phyloP scores from a whole-genome alignment of 2,329 filamentous ascomycete species.

The Trichoderma pleuroti region DNA sequence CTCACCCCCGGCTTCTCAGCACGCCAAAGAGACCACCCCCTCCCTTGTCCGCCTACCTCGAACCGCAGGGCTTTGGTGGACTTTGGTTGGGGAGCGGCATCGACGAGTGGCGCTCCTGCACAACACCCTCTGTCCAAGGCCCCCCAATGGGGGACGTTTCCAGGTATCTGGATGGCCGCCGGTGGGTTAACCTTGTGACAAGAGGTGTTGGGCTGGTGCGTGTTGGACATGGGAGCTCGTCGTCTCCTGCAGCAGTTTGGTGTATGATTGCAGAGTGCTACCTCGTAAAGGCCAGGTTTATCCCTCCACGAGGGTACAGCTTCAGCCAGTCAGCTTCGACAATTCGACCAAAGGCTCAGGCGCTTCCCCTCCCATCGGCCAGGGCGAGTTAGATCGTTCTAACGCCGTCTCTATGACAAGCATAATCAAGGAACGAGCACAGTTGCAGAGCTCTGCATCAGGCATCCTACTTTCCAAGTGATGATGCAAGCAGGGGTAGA shows the following conservation, averaged over 20 bases:
- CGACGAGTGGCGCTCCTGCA: conserved; percentile 26
- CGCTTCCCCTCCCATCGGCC: neutral
- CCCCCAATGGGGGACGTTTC: conserved; percentile 31
- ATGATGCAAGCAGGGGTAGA: neutral
- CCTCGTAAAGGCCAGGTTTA: conserved; percentile 13
- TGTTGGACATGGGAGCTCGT: conserved; percentile 12
- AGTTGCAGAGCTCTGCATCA: neutral
- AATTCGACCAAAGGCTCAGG: neutral
- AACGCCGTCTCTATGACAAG: neutral
- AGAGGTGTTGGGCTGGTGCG: conserved; percentile 29
- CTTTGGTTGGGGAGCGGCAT: conserved; percentile 21
- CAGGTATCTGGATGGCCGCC: conserved; percentile 29
- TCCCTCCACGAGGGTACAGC: neutral
- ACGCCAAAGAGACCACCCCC: conserved; percentile 11
- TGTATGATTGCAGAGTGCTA: conserved; percentile 4
- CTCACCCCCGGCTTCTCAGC: conserved; percentile 16
- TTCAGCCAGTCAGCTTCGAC: conserved; percentile 14
- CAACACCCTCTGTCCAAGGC: conserved; percentile 26
- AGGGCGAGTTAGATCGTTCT: neutral
- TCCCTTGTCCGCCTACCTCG: conserved; percentile 18
- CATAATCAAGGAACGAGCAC: neutral
- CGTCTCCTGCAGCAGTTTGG: conserved; percentile 10
- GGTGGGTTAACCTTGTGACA: conserved; percentile 28
- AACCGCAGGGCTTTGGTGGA: conserved; percentile 23
- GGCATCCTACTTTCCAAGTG: neutral